These are phyloP conservation scores for Metschnikowia continentalis DNA, from an alignment of 805 yeast genomes.

Conservation along the genomic window DNA sequence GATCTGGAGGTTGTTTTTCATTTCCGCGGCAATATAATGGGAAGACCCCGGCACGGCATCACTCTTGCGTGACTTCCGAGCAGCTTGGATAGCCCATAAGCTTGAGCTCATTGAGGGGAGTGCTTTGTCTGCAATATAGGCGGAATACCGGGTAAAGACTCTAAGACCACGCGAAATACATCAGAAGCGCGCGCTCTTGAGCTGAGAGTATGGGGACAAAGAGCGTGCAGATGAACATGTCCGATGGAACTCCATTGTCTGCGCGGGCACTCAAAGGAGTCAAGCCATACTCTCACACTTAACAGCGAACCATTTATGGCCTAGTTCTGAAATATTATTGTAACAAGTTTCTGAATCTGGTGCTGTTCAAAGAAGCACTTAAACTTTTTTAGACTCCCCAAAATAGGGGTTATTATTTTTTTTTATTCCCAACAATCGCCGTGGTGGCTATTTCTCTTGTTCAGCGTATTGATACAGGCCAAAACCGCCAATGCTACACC, in stretches of 20 bases:
- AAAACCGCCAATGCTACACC: neutral
- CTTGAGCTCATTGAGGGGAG: constrained; percentile 14
- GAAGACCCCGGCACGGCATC: constrained; percentile 49
- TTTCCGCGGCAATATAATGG: constrained; percentile 46
- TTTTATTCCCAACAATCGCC: neutral
- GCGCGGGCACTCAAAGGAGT: neutral
- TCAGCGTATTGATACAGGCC: neutral
- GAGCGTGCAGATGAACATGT: constrained; percentile 2
- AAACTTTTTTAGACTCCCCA: neutral
- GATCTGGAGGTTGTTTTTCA: constrained; percentile 23
- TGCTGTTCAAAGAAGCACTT: no score
- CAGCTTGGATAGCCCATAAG: constrained; percentile 35
- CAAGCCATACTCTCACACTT: neutral
- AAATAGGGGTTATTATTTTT: neutral
- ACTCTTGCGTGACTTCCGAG: constrained; percentile 20
- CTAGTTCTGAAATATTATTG: no score
- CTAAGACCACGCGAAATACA: neutral
- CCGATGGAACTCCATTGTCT: neutral
- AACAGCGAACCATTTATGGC: neutral
- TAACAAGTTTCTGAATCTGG: no score
- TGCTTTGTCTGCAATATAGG: neutral
- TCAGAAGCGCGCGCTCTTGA: neutral
- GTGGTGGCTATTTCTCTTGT: neutral
- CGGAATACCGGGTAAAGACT: neutral
- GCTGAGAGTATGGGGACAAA: neutral